A percentile compares a stretch with the other conserved stretches of the same genome.
phyloP scores from a whole-genome alignment of 2,329 filamentous ascomycete genomes.

The Akanthomyces uredinophilus region DNA sequence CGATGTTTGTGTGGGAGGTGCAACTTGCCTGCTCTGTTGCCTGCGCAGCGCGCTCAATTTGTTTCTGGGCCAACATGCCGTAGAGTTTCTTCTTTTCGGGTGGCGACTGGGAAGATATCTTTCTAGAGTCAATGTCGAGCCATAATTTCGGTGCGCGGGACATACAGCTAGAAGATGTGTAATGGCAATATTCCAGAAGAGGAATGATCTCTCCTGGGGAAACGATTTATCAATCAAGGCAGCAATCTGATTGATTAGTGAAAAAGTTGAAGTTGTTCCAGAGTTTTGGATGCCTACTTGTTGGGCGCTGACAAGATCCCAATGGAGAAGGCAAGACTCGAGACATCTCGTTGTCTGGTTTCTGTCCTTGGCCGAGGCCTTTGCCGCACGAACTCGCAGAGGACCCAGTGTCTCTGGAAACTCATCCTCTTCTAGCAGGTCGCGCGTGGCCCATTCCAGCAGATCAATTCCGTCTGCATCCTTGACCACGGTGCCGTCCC shows the following conservation, averaged over 20 bases:
- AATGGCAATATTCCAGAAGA: constrained; percentile 52
- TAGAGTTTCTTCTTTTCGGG: constrained; percentile 48
- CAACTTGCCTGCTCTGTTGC: constrained; percentile 37
- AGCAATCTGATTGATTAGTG: constrained; percentile 40
- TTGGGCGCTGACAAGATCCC: constrained; percentile 53
- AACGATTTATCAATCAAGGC: constrained; percentile 48
- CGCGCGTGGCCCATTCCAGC: constrained; percentile 48
- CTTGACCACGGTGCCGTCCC: constrained; percentile 40
- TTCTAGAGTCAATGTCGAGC: neutral
- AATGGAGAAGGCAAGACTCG: constrained; percentile 48
- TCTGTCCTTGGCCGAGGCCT: constrained; percentile 46
- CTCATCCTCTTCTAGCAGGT: constrained; percentile 33
- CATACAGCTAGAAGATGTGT: constrained; percentile 50
- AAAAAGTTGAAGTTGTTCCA: neutral
- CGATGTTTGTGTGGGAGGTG: too few species aligned
- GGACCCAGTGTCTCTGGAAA: constrained; percentile 45
- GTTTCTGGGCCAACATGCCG: constrained; percentile 44
- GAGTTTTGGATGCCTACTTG: constrained; percentile 35
- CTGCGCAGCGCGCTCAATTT: constrained; percentile 46
- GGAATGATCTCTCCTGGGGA: constrained; percentile 40
- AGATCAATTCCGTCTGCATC: constrained; percentile 49
- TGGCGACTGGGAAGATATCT: constrained; percentile 44
- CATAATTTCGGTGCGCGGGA: neutral
- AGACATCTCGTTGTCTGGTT: constrained; percentile 39
- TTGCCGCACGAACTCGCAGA: constrained; percentile 46